phyloP scores from a whole-genome alignment of 257 asterid genomes.

The Penstemon eatonii region DNA sequence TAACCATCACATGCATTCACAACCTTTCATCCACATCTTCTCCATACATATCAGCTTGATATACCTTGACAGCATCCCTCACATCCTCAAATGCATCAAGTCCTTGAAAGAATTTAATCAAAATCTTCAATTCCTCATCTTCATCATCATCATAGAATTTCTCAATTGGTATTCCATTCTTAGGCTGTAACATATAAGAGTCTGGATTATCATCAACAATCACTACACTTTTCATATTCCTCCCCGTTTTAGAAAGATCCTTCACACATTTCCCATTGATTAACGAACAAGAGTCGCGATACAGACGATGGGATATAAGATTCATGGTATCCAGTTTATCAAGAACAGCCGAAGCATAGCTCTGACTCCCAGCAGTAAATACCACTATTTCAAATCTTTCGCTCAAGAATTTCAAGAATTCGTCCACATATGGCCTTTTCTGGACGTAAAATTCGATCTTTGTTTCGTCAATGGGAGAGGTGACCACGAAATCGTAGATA shows the following conservation, averaged over 20 bases:
- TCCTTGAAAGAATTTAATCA: slow-evolving; percentile 52
- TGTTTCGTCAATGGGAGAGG: slow-evolving; percentile 69
- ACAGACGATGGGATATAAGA: slow-evolving; percentile 59
- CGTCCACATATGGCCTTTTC: slow-evolving; percentile 82
- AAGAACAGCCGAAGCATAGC: slow-evolving; percentile 75
- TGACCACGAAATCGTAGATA: slow-evolving; percentile 66
- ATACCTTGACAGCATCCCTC: slow-evolving; percentile 54
- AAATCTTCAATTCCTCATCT: slow-evolving; percentile 65
- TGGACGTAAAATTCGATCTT: slow-evolving; percentile 60
- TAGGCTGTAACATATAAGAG: slow-evolving; percentile 66
- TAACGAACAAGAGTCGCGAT: slow-evolving; percentile 69
- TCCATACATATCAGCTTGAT: slow-evolving; percentile 26
- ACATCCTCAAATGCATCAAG: slow-evolving; percentile 54
- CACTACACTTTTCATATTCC: slow-evolving; percentile 55
- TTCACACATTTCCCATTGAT: slow-evolving; percentile 73
- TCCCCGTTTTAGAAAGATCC: slow-evolving; percentile 64
- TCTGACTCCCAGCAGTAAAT: slow-evolving; percentile 79
- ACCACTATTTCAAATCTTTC: slow-evolving; percentile 64
- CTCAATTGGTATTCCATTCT: slow-evolving; percentile 65
- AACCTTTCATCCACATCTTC: neutral
- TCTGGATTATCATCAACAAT: slow-evolving; percentile 87
- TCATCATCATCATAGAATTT: slow-evolving; percentile 60
- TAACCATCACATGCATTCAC: no score
- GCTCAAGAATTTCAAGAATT: slow-evolving; percentile 51
- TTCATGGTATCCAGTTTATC: slow-evolving; percentile 60